phyloP scores from a whole-genome alignment of 257 asterid species.

The Solanum appendiculatum region DNA sequence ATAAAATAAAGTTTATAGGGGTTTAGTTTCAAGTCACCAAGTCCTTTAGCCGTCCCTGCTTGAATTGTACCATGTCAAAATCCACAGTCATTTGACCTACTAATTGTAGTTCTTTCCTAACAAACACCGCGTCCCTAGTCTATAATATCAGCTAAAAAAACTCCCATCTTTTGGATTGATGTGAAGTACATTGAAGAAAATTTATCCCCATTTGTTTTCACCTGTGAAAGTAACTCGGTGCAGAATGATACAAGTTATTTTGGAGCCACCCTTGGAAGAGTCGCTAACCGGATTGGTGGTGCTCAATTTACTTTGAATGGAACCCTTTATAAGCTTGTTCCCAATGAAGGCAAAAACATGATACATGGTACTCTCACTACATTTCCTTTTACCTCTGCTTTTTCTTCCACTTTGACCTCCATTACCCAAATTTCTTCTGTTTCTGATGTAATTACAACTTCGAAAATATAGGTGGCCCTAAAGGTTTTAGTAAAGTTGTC shows the following conservation, averaged over 20 bases:
- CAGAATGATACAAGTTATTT: slow-evolving; percentile 51
- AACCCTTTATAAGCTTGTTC: slow-evolving; percentile 43
- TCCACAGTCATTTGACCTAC: background rate
- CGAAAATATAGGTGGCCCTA: background rate
- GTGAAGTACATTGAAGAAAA: background rate
- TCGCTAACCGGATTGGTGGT: slow-evolving; percentile 77
- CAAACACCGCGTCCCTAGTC: background rate
- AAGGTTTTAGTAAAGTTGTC: slow-evolving; percentile 3
- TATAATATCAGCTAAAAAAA: background rate
- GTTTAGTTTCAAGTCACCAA: background rate
- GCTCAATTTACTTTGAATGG: slow-evolving; percentile 70
- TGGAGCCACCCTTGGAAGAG: slow-evolving; percentile 79
- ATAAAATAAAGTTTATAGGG: background rate
- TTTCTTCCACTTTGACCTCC: background rate
- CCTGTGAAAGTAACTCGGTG: background rate
- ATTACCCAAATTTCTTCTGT: background rate
- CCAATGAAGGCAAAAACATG: slow-evolving; percentile 53
- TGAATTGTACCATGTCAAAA: background rate
- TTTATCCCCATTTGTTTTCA: background rate
- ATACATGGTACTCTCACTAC: slow-evolving; percentile 53
- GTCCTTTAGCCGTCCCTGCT: background rate
- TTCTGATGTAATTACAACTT: background rate
- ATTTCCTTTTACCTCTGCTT: background rate
- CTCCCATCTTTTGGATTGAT: background rate
- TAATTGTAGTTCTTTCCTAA: background rate